Percentiles rank a stretch among this genome's conserved stretches.
Conservation (phyloP, 2,329 filamentous ascomycete species). For the Claviceps arundinis region DNA sequence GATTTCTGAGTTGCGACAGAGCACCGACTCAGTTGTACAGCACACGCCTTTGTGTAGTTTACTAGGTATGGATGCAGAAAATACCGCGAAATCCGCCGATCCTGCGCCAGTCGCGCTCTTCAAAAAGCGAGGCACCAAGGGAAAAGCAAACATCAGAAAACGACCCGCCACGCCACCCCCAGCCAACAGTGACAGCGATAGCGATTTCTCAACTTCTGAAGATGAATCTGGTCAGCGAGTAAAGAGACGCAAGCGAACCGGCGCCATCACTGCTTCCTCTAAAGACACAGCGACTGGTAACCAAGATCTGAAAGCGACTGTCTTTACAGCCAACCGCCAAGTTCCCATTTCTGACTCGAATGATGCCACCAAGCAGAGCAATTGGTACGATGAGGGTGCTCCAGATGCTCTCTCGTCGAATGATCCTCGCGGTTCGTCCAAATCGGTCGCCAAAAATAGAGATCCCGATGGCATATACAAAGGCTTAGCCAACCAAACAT, state of each 20-base stretch:
- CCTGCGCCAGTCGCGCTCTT: constrained; percentile 51
- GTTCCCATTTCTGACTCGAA: constrained; percentile 54
- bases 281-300: constrained; percentile 25
- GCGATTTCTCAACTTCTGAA: constrained; percentile 54
- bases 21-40: not conserved
- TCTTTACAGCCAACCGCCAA: constrained; percentile 48
- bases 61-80: constrained; percentile 4
- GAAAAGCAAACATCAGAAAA: constrained; percentile 68
- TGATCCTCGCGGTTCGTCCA: constrained; percentile 46
- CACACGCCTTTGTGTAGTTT: not conserved
- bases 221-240: constrained; percentile 63
- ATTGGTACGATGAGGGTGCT: constrained; percentile 76
- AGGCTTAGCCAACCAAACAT: constrained; percentile 57
- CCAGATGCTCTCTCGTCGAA: constrained; percentile 32
- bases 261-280: constrained; percentile 52
- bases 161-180: constrained; percentile 66
- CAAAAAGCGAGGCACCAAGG: constrained; percentile 73
- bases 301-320: constrained; percentile 33
- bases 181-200: constrained; percentile 42
- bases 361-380: constrained; percentile 78
- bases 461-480: constrained; percentile 58
- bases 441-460: constrained; percentile 21
- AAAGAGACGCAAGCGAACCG: constrained; percentile 62
- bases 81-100: not conserved
- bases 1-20: too few relatives aligned